Percentiles rank a stretch among this genome's conserved stretches.
Evolutionary conservation across 179 eudicot genomes (phyloP).

Genomic region (Silene vulgaris): DNA sequence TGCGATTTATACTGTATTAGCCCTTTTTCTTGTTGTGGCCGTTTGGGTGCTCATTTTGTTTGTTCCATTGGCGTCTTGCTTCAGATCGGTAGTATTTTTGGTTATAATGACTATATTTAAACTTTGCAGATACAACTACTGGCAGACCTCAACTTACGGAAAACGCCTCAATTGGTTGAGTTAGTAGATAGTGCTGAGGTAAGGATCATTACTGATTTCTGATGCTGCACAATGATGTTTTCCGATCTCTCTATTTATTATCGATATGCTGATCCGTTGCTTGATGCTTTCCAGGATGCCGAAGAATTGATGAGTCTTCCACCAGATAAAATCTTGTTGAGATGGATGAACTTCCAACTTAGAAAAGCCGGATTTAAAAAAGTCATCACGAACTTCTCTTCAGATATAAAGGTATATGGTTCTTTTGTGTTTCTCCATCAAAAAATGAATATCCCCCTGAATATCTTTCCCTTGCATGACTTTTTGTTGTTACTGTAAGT

Average conservation of each 20-base stretch:
- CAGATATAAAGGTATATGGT: conserved; percentile 75
- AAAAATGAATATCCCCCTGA: background rate
- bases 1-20: background rate
- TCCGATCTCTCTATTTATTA: conserved; percentile 1
- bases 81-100: conserved; percentile 13
- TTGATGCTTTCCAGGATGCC: conserved; percentile 55
- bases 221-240: background rate
- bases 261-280: conserved; percentile 7
- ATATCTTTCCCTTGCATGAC: background rate
- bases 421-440: background rate
- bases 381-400: conserved; percentile 77
- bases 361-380: conserved; percentile 61
- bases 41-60: background rate
- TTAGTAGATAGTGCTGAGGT: conserved; percentile 89
- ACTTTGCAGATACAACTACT: conserved; percentile 73
- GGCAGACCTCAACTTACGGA: conserved; percentile 94
- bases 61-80: background rate
- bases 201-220: conserved; percentile 17
- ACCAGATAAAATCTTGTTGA: conserved; percentile 85
- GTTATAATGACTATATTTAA: background rate
- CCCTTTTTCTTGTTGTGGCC: background rate
- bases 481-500: conserved; percentile 6
- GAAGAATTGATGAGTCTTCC: conserved; percentile 95
- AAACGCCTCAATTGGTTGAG: conserved; percentile 92
- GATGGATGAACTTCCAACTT: conserved; percentile 98